A percentile compares a stretch with the other conserved stretches of the same genome.
phyloP scores from a whole-genome alignment of 108 stramenopile genomes.

The Skeletonema costatum region DNA sequence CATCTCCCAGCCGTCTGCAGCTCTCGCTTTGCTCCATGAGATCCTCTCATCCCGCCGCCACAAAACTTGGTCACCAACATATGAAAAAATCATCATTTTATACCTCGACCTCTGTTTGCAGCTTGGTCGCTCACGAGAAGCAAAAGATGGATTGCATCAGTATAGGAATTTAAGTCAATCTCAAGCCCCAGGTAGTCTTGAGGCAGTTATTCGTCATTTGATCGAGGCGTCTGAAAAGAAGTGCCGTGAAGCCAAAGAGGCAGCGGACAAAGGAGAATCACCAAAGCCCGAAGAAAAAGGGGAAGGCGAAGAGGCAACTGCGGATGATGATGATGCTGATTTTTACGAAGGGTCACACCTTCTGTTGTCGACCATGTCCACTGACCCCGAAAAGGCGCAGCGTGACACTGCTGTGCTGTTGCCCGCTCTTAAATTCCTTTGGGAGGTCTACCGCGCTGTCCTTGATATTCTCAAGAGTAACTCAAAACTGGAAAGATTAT shows the following conservation, averaged over 20 bases:
- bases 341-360: conserved; percentile 91
- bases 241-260: conserved; percentile 78
- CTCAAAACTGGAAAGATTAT: conserved; percentile 93
- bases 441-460: conserved; percentile 97
- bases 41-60: conserved; percentile 78
- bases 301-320: conserved; percentile 6
- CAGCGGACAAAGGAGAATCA: conserved; percentile 52
- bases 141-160: conserved; percentile 98
- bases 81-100: conserved; percentile 93
- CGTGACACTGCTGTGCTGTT: conserved; percentile 87
- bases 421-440: conserved; percentile 97
- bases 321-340: conserved; percentile 76
- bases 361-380: conserved; percentile 93
- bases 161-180: conserved; percentile 94
- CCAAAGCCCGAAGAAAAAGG: conserved; percentile 9
- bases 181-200: conserved; percentile 93
- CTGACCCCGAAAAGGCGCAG: conserved; percentile 90
- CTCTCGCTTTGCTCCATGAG: conserved; percentile 77
- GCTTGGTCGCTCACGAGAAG: conserved; percentile 81
- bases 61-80: conserved; percentile 94
- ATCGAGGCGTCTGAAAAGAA: conserved; percentile 79
- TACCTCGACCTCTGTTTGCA: conserved; percentile 95
- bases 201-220: conserved; percentile 92
- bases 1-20: conserved; percentile 71
- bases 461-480: conserved; percentile 93